Percentiles rank a stretch among this genome's conserved stretches.
Evolutionary conservation across 345 rosid genomes (phyloP).

Genomic region (Draba incana): DNA sequence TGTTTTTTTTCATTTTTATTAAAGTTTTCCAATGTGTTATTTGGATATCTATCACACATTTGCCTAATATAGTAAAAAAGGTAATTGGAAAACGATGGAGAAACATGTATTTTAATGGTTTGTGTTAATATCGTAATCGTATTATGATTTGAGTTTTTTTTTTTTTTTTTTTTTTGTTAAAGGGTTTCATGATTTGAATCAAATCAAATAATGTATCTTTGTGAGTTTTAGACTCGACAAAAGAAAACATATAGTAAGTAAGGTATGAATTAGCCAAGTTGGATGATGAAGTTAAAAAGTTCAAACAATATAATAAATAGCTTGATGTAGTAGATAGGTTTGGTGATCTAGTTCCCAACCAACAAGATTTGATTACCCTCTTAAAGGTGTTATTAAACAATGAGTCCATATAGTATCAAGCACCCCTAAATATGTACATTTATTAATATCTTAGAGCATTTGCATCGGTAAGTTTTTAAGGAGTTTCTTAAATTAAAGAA

Average conservation of each 20-base stretch:
- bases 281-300: slow-evolving; percentile 14
- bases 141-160: neutral
- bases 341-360: slow-evolving; percentile 43
- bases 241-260: neutral
- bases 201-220: too few species aligned
- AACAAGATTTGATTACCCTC: slow-evolving; percentile 40
- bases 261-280: slow-evolving; percentile 16
- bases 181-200: too few species aligned
- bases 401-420: neutral
- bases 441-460: too few species aligned
- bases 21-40: slow-evolving; percentile 1
- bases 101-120: neutral
- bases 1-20: neutral
- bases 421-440: too few species aligned
- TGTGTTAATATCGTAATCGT: neutral
- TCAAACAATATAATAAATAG: slow-evolving; percentile 21
- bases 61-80: slow-evolving; percentile 8
- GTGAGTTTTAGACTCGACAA: too few species aligned
- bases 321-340: slow-evolving; percentile 36
- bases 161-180: too few species aligned
- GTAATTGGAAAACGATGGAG: too few species aligned
- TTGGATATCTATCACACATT: slow-evolving; percentile 13
- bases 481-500: too few species aligned
- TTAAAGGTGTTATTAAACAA: slow-evolving; percentile 18
- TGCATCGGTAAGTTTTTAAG: too few species aligned